These are phyloP conservation scores for Tylopilus cervinicoccineus DNA, from an alignment of 768 basidiomycete genomes.

Conservation along the genomic window DNA sequence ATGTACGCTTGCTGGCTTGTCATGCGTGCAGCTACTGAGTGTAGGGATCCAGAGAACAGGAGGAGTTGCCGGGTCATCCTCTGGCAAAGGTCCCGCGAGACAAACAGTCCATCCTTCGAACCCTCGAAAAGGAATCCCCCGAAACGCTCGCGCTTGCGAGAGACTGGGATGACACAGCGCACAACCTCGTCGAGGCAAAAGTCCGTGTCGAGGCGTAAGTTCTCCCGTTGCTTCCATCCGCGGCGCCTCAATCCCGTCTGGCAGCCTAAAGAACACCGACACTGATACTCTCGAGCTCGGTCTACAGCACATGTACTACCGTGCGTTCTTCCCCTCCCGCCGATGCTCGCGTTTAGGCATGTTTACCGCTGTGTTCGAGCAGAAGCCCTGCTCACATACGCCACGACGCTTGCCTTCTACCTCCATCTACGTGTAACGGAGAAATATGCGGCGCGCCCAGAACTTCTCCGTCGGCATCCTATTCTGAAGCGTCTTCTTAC, in stretches of 20 bases:
- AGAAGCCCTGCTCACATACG: constrained; percentile 91
- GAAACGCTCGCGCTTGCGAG: constrained; percentile 77
- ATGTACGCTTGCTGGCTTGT: constrained; percentile 21
- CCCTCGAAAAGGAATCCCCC: constrained; percentile 72
- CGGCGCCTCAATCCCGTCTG: background rate
- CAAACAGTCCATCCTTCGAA: constrained; percentile 54
- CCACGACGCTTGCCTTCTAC: constrained; percentile 89
- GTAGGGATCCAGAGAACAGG: constrained; percentile 14
- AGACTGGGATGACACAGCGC: constrained; percentile 76
- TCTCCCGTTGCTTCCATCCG: background rate
- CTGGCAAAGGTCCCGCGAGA: constrained; percentile 44
- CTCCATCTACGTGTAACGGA: constrained; percentile 75
- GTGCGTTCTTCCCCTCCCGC: constrained; percentile 45
- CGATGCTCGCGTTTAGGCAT: background rate
- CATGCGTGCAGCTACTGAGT: constrained; percentile 3
- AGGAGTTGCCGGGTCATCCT: background rate
- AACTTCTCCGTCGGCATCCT: constrained; percentile 63
- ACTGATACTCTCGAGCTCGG: constrained; percentile 57
- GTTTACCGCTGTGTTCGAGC: constrained; percentile 7
- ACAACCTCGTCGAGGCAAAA: constrained; percentile 48
- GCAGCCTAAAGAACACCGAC: constrained; percentile 47
- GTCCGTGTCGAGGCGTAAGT: constrained; percentile 54
- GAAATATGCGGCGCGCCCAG: constrained; percentile 58
- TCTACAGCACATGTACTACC: constrained; percentile 83
- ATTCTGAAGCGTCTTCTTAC: constrained; percentile 73